Base-by-base conservation (phyloP, 2,329 filamentous ascomycete species). In the Kalmusia sp. region DNA sequence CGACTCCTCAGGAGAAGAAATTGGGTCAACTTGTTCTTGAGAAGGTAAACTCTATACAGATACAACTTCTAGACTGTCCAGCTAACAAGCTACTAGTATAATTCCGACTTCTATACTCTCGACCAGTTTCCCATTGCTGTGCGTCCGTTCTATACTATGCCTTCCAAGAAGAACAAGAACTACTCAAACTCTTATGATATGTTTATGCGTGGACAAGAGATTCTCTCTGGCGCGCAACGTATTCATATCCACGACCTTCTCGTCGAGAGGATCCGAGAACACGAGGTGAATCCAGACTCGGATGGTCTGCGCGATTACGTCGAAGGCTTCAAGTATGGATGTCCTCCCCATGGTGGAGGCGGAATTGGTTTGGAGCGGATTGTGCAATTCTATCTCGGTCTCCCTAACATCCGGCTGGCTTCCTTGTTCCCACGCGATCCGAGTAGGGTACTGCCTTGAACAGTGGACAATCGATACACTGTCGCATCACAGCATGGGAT, bases 31-130 rank as follows among this genome's bases (percentile, higher is more conserved):
- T 98, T 41, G 86, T 98, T 62, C 88, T 91, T 52, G 84, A 91
- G 66, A 97, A 96, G n/a, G n/a, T n/a, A n/a, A n/a, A n/a, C n/a
- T n/a, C n/a, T n/a, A n/a, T n/a, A n/a, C n/a, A n/a, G n/a, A n/a
- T n/a, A n/a, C n/a, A n/a, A n/a, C n/a, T n/a, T n/a, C n/a, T n/a
- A n/a, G n/a, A n/a, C n/a, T n/a, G n/a, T n/a, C n/a, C n/a, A n/a
- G n/a, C n/a, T n/a, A n/a, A n/a, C n/a, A n/a, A n/a, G n/a, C n/a
- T n/a, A n/a, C n/a, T n/a, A n/a, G 79, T 96, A 89, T 83, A 85
- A 89, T 72, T 95, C 92, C 55, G 95, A 99, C 79, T 98, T 98
- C 80, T 98, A 96, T 79, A 88, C 96, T 19, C 84, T 99, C 58
- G 93, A 98, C 81, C 95, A 98, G 78, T 99, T 96, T 82, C 95